Evolutionary conservation across 169 alveolate genomes (phyloP).

Genomic region (Cryptosporidium ubiquitum): DNA sequence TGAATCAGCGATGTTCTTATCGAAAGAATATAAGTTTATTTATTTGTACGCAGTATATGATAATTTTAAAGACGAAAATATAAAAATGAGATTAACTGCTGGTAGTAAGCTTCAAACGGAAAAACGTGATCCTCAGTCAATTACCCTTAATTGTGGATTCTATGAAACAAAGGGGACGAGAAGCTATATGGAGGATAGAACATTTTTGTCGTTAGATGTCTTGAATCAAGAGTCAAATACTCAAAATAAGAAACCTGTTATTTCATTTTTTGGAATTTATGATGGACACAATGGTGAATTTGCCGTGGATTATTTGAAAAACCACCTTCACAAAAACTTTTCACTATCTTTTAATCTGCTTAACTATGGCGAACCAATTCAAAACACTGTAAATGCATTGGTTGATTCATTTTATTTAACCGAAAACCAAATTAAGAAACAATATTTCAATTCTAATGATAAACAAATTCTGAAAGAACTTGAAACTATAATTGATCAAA

Average conservation of each 20-base stretch:
- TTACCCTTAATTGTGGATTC: slow-evolving; percentile 74
- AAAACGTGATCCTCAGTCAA: slow-evolving; percentile 60
- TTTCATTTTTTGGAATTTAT: slow-evolving; percentile 79
- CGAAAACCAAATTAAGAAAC: slow-evolving; percentile 55
- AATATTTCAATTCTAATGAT: slow-evolving; percentile 12
- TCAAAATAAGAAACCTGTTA: background rate
- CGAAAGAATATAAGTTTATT: background rate
- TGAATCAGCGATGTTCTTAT: background rate
- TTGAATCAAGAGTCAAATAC: slow-evolving; percentile 53
- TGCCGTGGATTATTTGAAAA: slow-evolving; percentile 79
- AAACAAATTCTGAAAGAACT: background rate
- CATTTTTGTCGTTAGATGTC: slow-evolving; percentile 74
- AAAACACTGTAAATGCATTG: slow-evolving; percentile 29
- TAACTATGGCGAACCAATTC: slow-evolving; percentile 15
- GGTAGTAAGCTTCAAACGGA: slow-evolving; percentile 63
- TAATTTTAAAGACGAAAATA: background rate
- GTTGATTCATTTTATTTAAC: slow-evolving; percentile 39
- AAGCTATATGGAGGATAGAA: slow-evolving; percentile 81
- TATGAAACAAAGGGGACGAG: slow-evolving; percentile 77
- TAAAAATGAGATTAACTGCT: slow-evolving; percentile 35
- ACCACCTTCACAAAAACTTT: slow-evolving; percentile 77
- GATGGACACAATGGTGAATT: slow-evolving; percentile 84
- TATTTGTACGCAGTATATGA: slow-evolving; percentile 26
- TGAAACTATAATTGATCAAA: background rate
- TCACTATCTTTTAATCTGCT: slow-evolving; percentile 24